Base-by-base conservation (phyloP, 2,329 filamentous ascomycete genomes). In the Penicillium corylophilum region DNA sequence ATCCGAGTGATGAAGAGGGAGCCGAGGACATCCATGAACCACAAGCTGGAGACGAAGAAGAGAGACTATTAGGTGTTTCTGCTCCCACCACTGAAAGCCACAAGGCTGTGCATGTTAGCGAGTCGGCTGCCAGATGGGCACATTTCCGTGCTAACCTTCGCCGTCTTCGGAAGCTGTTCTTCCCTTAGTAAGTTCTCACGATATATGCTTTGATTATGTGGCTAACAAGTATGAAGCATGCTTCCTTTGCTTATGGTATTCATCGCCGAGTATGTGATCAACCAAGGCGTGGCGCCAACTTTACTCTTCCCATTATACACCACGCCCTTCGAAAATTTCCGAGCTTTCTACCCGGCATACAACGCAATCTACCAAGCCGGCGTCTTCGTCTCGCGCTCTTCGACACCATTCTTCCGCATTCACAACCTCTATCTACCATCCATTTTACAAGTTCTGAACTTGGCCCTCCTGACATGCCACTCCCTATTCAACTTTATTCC, bases 231-330 rank as follows among this genome's bases (percentile, higher is more conserved):
- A 28, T 50, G 3, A 56, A 82, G 80, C 70, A 97, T 99, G 91
- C 79, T 95, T 3, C 94, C 94, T 0, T 80, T 99, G 13, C 79
- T 97, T 29, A 76, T 97, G 15, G 94, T 99, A 26, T 99, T 96
- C 70, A 82, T 97, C 31, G 90, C 92, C 50, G 94, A 99, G 76
- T 99, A 99, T 70, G 95, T 89, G 49, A 96, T 97, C 72, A 97
- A 97, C 74, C 92, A 96, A 75, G 93, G 92, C 31, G 90, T 97
- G 0, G 80, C 90, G 0, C 93, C 94, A 1, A 96, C 91, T 0
- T 78, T 97, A 0, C 82, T 99, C 4, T 99, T 96, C 67, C 90
- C 92, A 0, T 78, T 96, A 1, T 67, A 79, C 1, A 73, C 81
- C 10, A 87, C 89, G 1, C 94, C 94, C 0, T 97, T 97, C 69